Evolutionary conservation across 2,329 filamentous ascomycete genomes (phyloP), one percentile per base, ranked within the genome.

Genomic region (Scytalidium sp.): DNA sequence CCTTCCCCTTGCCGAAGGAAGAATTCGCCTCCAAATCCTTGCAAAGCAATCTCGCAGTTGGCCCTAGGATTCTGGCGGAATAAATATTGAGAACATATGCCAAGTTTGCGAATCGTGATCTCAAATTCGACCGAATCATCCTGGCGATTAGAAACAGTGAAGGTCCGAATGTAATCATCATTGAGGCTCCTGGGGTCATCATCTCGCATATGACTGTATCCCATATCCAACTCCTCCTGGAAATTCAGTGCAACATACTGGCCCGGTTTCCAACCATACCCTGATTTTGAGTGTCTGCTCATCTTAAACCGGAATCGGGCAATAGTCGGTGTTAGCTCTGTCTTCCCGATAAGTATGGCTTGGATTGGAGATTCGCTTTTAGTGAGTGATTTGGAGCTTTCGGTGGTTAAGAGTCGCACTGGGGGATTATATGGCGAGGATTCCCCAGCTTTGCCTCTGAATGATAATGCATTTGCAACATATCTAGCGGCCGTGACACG

Each of bases 141-240:
- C 43, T 58, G 55, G 2, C 53, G 67, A 2, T 79, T 88, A 1
- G 86, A 88, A 0, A 96, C 78, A 2, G 90, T 96, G 61, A 96
- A 96, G 0, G 90, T 95, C 22, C 90, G 75, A 3, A 94, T 74
- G 54, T 83, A 92, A 63, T 96, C 90, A 63, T 96, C 90, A 59
- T 96, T 96, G 15, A 96, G 66, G 58, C 83, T 88, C 55, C 78
- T 77, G 4, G 90, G 90, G 56, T 95, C 89, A 50, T 87, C 82
- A 55, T 95, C 85, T 2, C 83, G 75, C 90, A 96, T 96, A 64
- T 96, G 91, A 44, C 78, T 81, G 66, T 90, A 96, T 1, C 90
- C 90, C 10, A 75, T 66, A 55, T 87, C 82, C 1, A 96, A 71
- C 59, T 92, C 84, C 0, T 74, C 65, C 11, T 76, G 73, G 60